Evolutionary conservation across 2,329 filamentous ascomycete species (phyloP).

Genomic region (Cladophialophora carrionii): DNA sequence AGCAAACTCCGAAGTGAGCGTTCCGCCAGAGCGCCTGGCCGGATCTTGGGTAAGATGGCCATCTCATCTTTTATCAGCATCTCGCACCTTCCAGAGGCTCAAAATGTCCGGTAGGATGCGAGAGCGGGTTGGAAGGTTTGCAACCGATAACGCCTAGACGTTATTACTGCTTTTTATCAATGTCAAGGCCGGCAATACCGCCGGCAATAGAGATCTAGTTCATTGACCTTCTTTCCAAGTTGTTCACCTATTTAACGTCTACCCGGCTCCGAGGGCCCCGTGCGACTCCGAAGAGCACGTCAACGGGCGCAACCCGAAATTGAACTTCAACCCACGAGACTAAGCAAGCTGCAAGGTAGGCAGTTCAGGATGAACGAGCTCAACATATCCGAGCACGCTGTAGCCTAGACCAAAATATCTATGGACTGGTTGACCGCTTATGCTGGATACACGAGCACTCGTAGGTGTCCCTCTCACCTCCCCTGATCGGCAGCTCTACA

Average conservation of each 20-base stretch:
- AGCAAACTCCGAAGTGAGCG: conserved; percentile 4
- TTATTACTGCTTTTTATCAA: conserved; percentile 17
- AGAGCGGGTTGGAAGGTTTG: conserved; percentile 7
- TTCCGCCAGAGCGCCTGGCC: conserved; percentile 6
- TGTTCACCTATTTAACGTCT: neutral
- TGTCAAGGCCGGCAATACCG: conserved; percentile 1
- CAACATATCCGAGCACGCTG: neutral
- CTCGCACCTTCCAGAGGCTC: conserved; percentile 1
- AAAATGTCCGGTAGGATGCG: conserved; percentile 9
- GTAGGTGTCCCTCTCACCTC: neutral
- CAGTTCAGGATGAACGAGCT: neutral
- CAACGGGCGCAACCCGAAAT: neutral
- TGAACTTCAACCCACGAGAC: neutral
- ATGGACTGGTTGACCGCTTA: neutral
- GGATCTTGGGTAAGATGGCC: conserved; percentile 1
- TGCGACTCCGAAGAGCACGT: neutral
- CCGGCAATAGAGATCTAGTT: neutral
- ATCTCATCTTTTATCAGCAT: conserved; percentile 4
- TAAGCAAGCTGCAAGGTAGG: neutral
- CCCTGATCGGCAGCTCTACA: neutral
- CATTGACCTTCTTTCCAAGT: neutral
- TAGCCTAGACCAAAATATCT: neutral
- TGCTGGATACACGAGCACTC: neutral
- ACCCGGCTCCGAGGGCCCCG: neutral
- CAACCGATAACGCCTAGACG: neutral